These are phyloP conservation scores for Apostasia ramifera DNA, from an alignment of 106 monocot genomes.

Conservation along the genomic window DNA sequence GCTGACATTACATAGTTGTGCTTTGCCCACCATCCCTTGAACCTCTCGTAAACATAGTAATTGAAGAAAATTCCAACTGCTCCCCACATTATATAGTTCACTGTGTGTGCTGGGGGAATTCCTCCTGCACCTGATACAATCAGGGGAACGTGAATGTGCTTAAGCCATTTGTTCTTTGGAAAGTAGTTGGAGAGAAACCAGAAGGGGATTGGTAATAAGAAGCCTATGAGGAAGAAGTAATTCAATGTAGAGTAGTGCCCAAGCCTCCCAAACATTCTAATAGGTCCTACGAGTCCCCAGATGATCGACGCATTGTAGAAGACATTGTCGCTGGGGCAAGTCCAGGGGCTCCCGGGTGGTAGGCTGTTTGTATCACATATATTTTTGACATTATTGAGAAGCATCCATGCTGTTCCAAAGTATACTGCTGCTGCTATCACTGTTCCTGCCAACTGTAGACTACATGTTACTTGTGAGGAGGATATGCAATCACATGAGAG, in stretches of 20 bases:
- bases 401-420: slow-evolving; percentile 78
- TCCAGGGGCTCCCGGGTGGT: slow-evolving; percentile 78
- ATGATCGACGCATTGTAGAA: slow-evolving; percentile 75
- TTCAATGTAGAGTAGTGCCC: slow-evolving; percentile 34
- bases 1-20: slow-evolving; percentile 81
- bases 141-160: slow-evolving; percentile 64
- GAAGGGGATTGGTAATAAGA: slow-evolving; percentile 51
- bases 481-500: background rate
- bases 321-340: slow-evolving; percentile 59
- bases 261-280: slow-evolving; percentile 48
- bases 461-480: background rate
- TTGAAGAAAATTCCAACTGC: slow-evolving; percentile 57
- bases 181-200: slow-evolving; percentile 44
- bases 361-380: slow-evolving; percentile 60
- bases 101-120: slow-evolving; percentile 56
- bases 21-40: slow-evolving; percentile 75
- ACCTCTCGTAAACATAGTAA: slow-evolving; percentile 41
- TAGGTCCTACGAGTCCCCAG: slow-evolving; percentile 83
- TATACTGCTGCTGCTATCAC: slow-evolving; percentile 42
- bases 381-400: slow-evolving; percentile 36
- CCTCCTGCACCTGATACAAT: slow-evolving; percentile 39
- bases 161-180: slow-evolving; percentile 57
- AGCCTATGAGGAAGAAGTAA: slow-evolving; percentile 70
- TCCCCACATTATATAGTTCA: slow-evolving; percentile 75
- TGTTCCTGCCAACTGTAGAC: slow-evolving; percentile 54